phyloP scores from a whole-genome alignment of 768 basidiomycete genomes.

The Gymnopilus junonius region DNA sequence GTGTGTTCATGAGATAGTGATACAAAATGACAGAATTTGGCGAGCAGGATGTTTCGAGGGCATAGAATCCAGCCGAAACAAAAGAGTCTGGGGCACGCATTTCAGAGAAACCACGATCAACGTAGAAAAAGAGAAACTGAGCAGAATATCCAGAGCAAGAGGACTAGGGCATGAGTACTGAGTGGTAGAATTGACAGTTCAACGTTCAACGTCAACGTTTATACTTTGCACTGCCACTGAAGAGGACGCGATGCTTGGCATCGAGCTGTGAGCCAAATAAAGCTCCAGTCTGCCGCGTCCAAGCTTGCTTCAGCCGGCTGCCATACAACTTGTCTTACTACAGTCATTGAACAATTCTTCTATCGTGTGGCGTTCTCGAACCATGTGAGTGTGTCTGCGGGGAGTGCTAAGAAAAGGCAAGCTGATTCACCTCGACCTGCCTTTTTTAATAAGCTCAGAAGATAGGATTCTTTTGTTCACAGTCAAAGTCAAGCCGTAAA shows the following conservation, averaged over 20 bases:
- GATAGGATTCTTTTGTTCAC: neutral
- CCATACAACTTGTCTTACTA: neutral
- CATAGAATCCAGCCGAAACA: too few relatives aligned
- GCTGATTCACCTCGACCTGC: neutral
- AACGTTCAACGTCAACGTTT: too few relatives aligned
- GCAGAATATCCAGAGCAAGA: too few relatives aligned
- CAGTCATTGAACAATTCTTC: neutral
- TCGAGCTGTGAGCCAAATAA: neutral
- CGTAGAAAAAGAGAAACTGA: too few relatives aligned
- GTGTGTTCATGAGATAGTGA: too few relatives aligned
- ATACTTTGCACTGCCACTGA: neutral
- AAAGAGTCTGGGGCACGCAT: too few relatives aligned
- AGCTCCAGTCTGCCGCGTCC: neutral
- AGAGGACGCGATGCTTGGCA: neutral
- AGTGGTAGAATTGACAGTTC: too few relatives aligned
- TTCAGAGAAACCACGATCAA: too few relatives aligned
- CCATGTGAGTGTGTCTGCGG: neutral
- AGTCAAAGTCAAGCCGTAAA: neutral
- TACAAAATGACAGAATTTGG: too few relatives aligned
- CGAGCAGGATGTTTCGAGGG: too few relatives aligned
- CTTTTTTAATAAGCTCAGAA: conserved; percentile 5
- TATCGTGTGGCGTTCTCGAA: neutral
- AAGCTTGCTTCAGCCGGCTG: neutral
- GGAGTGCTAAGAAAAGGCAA: neutral
- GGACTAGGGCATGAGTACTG: too few relatives aligned